These are phyloP conservation scores for Lachancea cidri DNA, from an alignment of 805 yeast genomes.

Conservation along the genomic window DNA sequence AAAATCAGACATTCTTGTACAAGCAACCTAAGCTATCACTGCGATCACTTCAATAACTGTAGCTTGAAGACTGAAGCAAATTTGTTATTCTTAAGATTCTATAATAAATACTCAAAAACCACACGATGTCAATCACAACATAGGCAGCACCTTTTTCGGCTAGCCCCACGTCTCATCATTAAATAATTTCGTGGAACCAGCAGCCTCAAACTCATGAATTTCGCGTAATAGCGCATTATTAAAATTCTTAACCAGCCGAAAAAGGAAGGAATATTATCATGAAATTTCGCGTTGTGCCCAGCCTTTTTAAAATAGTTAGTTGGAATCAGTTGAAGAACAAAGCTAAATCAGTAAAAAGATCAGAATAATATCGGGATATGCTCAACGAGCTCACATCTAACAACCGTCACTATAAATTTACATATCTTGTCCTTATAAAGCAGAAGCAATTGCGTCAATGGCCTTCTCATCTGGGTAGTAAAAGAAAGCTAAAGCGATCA, in stretches of 20 bases:
- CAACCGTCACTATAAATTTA: not conserved
- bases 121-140: not conserved
- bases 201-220: not conserved
- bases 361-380: not conserved
- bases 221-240: not conserved
- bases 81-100: too few species aligned
- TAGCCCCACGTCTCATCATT: not conserved
- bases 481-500: conserved; percentile 85
- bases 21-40: not conserved
- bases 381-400: not conserved
- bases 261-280: not conserved
- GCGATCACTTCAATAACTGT: not conserved
- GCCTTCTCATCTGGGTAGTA: conserved; percentile 63
- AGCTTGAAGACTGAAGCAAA: too few species aligned
- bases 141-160: not conserved
- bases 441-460: conserved; percentile 6
- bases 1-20: conserved; percentile 21
- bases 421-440: not conserved
- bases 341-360: not conserved
- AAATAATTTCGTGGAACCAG: not conserved
- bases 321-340: not conserved
- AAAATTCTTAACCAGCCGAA: not conserved
- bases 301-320: not conserved
- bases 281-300: conserved; percentile 1
- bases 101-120: not conserved